These are phyloP conservation scores for Hyphopichia wangnamkhiaoensis DNA, from an alignment of 1,139 yeast species.

Conservation along the genomic window DNA sequence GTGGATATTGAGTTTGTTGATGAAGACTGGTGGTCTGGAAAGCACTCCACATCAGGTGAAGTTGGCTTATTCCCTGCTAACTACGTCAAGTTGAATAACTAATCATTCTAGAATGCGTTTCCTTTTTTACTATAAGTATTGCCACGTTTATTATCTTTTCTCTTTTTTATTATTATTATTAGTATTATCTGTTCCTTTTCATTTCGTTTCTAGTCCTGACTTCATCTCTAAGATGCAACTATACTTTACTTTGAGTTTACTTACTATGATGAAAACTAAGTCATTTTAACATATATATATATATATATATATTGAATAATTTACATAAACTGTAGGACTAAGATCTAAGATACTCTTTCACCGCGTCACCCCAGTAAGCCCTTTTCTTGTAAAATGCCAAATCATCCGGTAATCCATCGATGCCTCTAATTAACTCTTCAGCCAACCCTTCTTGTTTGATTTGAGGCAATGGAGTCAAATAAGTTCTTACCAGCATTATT, in stretches of 20 bases:
- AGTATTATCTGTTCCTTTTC: background rate
- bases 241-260: background rate
- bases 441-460: conserved; percentile 40
- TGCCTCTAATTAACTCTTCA: conserved; percentile 54
- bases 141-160: no score
- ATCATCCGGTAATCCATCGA: conserved; percentile 58
- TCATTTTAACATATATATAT: no score
- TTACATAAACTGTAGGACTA: background rate
- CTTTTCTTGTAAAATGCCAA: conserved; percentile 61
- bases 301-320: background rate
- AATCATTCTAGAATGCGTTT: background rate
- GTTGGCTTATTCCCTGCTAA: conserved; percentile 89
- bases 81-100: conserved; percentile 32
- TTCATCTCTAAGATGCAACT: background rate
- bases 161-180: no score
- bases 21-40: conserved; percentile 97
- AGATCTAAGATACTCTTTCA: conserved; percentile 40
- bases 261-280: no score
- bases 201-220: background rate
- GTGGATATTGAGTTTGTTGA: conserved; percentile 84
- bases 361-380: conserved; percentile 67
- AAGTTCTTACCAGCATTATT: conserved; percentile 44
- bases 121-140: background rate
- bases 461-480: conserved; percentile 36
- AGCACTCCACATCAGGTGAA: conserved; percentile 62